These are phyloP conservation scores for Colletotrichum tropicicola DNA, from an alignment of 2,329 filamentous ascomycete species.

Conservation along the genomic window DNA sequence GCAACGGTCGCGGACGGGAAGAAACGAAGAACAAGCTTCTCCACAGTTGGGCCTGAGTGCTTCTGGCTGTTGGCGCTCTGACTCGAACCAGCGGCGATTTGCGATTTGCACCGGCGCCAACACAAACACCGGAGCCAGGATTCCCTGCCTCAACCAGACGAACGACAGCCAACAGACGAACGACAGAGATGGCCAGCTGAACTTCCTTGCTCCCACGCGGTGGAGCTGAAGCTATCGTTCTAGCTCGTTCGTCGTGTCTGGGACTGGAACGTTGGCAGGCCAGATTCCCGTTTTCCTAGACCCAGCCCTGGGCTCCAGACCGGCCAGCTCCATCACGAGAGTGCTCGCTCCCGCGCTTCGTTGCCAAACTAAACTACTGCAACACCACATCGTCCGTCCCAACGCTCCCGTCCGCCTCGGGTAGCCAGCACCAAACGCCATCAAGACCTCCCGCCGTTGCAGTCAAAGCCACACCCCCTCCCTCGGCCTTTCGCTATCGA, in stretches of 20 bases:
- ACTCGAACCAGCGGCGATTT: slow-evolving; percentile 28
- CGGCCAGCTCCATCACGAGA: no score
- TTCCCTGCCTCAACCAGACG: slow-evolving; percentile 5
- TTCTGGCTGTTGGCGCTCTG: slow-evolving; percentile 40
- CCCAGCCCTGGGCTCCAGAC: not conserved
- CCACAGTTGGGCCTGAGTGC: slow-evolving; percentile 49
- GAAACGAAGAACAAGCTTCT: slow-evolving; percentile 33
- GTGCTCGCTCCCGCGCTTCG: not conserved
- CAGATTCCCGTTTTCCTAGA: no score
- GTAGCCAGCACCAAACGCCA: not conserved
- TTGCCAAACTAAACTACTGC: not conserved
- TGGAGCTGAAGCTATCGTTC: slow-evolving; percentile 15
- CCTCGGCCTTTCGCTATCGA: not conserved
- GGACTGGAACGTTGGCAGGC: not conserved
- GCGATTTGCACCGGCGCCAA: slow-evolving; percentile 29
- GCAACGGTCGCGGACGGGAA: slow-evolving; percentile 30
- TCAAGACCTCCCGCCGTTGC: not conserved
- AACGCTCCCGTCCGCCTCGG: slow-evolving; percentile 1
- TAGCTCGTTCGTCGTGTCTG: not conserved
- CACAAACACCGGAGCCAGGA: slow-evolving; percentile 13
- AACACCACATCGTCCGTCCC: not conserved
- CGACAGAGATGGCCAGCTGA: no score
- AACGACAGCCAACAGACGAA: slow-evolving; percentile 16
- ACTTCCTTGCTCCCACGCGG: slow-evolving; percentile 23
- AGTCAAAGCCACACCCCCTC: slow-evolving; percentile 13